Evolutionary conservation across 306 rosid species (phyloP).

Genomic region (Sechiopsis laciniata): DNA sequence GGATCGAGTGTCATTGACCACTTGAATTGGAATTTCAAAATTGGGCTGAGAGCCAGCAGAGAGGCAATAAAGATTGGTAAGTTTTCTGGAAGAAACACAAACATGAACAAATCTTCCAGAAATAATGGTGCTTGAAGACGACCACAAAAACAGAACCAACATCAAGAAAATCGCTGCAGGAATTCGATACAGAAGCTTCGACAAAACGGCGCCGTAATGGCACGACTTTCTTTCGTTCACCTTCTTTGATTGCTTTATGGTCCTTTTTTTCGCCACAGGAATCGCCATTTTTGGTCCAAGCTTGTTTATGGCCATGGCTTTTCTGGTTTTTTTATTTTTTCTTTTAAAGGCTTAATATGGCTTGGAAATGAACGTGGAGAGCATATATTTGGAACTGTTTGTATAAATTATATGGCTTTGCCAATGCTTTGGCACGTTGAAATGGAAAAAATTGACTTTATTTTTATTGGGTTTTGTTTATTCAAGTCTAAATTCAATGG

Average conservation of each 20-base stretch:
- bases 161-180: constrained; percentile 33
- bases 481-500: background rate
- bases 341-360: background rate
- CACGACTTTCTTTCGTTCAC: constrained; percentile 7
- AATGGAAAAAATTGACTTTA: background rate
- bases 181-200: constrained; percentile 29
- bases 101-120: constrained; percentile 46
- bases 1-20: background rate
- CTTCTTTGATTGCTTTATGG: constrained; percentile 27
- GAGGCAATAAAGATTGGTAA: constrained; percentile 43
- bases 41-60: constrained; percentile 51
- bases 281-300: constrained; percentile 33
- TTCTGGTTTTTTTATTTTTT: background rate
- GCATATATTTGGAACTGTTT: background rate
- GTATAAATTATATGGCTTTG: background rate
- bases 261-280: constrained; percentile 31
- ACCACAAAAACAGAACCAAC: constrained; percentile 42
- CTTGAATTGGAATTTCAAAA: constrained; percentile 35
- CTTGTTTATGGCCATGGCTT: background rate
- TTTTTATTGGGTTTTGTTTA: background rate
- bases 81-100: constrained; percentile 52
- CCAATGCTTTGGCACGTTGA: background rate
- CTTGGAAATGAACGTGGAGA: background rate
- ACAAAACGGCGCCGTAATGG: constrained; percentile 18
- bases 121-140: constrained; percentile 41